Conservation (phyloP, 2,329 filamentous ascomycete species). For the Zalaria sp. region DNA sequence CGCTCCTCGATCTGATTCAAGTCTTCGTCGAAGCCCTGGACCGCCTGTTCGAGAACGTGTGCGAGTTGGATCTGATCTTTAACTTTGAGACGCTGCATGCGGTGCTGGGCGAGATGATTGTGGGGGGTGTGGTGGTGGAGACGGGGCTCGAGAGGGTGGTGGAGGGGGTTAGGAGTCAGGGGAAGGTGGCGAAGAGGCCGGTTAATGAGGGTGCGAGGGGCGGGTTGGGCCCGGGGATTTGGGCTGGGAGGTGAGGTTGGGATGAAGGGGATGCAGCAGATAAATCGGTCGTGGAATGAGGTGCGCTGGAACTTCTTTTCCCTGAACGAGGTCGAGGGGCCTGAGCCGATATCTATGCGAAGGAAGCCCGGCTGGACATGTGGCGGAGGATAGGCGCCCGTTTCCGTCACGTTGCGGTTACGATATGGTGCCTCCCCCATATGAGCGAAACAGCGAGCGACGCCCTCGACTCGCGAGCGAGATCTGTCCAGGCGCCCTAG, state of each 20-base stretch:
- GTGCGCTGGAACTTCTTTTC: too few relatives aligned
- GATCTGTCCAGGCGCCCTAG: too few relatives aligned
- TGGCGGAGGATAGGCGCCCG: too few relatives aligned
- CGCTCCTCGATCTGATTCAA: conserved; percentile 90
- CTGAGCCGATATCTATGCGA: too few relatives aligned
- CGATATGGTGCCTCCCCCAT: too few relatives aligned
- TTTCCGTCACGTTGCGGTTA: too few relatives aligned
- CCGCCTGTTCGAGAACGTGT: conserved; percentile 93
- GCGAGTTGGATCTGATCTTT: conserved; percentile 95
- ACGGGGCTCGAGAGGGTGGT: conserved; percentile 82
- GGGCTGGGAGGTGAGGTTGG: conserved; percentile 18
- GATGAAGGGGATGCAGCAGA: too few relatives aligned
- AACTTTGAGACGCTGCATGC: conserved; percentile 97
- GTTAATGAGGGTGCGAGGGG: conserved; percentile 54
- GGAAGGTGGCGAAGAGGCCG: conserved; percentile 63
- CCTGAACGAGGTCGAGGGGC: too few relatives aligned
- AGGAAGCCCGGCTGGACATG: too few relatives aligned
- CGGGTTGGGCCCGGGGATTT: conserved; percentile 17
- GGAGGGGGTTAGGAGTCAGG: conserved; percentile 62
- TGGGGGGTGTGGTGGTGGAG: conserved; percentile 88
- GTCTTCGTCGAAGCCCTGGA: conserved; percentile 96
- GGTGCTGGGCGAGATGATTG: conserved; percentile 82
- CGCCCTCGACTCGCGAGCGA: too few relatives aligned
- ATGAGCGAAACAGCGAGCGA: too few relatives aligned
- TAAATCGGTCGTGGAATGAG: too few relatives aligned